A percentile compares a stretch with the other conserved stretches of the same genome.
Evolutionary conservation across 768 basidiomycete genomes (phyloP).

Genomic region (Hygrophorus pudorinus): DNA sequence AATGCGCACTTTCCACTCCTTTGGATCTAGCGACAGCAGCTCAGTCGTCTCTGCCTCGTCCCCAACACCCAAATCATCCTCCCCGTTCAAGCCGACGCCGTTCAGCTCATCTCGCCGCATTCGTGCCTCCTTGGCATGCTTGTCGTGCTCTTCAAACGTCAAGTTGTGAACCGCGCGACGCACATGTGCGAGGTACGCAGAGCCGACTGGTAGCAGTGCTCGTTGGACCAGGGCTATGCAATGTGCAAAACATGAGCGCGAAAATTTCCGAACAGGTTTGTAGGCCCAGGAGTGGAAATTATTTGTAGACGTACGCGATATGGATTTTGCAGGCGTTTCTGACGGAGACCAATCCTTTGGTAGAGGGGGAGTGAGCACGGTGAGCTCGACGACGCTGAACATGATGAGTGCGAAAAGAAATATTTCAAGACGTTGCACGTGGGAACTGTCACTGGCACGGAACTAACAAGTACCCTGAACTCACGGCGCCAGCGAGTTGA

Average conservation of each 20-base stretch:
- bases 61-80: conserved; percentile 87
- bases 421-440: too few relatives aligned
- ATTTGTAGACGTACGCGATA: not conserved
- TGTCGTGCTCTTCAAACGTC: conserved; percentile 79
- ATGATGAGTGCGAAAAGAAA: too few relatives aligned
- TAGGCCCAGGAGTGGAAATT: not conserved
- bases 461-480: too few relatives aligned
- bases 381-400: not conserved
- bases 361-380: not conserved
- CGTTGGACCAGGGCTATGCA: conserved; percentile 12
- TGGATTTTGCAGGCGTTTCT: not conserved
- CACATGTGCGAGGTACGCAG: conserved; percentile 78
- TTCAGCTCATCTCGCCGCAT: conserved; percentile 42
- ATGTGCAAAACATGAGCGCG: not conserved
- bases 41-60: conserved; percentile 77
- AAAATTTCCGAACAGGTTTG: not conserved
- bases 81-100: conserved; percentile 28
- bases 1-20: conserved; percentile 85
- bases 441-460: too few relatives aligned
- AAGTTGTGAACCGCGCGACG: conserved; percentile 65
- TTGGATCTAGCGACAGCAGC: conserved; percentile 74
- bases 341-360: conserved; percentile 1
- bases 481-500: too few relatives aligned
- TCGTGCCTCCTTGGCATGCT: conserved; percentile 39
- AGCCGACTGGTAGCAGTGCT: conserved; percentile 71